Conservation (phyloP, 148 eudicot genomes). For the Dianthus caryophyllus region DNA sequence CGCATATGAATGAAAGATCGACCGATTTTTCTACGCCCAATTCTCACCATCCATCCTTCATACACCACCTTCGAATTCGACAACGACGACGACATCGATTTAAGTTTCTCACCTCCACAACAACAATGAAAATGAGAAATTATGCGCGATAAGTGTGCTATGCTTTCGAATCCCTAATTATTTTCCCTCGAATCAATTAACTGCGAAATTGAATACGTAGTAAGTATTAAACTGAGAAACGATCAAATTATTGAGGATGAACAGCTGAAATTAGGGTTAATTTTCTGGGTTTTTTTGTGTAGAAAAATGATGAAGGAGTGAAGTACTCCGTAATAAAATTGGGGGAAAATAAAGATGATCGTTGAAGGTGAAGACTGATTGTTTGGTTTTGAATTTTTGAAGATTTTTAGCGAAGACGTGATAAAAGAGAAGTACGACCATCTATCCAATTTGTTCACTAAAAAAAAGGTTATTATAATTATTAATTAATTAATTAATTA, state of each 20-base stretch:
- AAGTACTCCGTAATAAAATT: no score
- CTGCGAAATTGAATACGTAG: slow-evolving; percentile 6
- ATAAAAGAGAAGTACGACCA: no score
- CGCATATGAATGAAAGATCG: slow-evolving; percentile 94
- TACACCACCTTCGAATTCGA: slow-evolving; percentile 66
- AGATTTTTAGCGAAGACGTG: no score
- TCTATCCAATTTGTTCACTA: no score
- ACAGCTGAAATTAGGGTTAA: no score
- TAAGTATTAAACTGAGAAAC: background rate
- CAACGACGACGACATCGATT: slow-evolving; percentile 13
- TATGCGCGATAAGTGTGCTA: slow-evolving; percentile 2
- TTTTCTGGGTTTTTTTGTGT: no score
- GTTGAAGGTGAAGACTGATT: no score
- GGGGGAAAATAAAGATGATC: no score
- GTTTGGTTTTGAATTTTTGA: no score
- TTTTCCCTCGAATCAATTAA: background rate
- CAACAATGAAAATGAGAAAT: slow-evolving; percentile 2
- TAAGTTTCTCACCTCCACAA: slow-evolving; percentile 7
- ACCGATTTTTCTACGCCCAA: slow-evolving; percentile 90
- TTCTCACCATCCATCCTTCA: slow-evolving; percentile 99
- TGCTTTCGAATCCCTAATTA: slow-evolving; percentile 8
- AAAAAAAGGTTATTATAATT: no score
- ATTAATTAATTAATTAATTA: no score
- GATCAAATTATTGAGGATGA: background rate
- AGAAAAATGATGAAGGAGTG: no score